Conservation (phyloP, 2,329 filamentous ascomycete species). For the Colletotrichum musicola region DNA sequence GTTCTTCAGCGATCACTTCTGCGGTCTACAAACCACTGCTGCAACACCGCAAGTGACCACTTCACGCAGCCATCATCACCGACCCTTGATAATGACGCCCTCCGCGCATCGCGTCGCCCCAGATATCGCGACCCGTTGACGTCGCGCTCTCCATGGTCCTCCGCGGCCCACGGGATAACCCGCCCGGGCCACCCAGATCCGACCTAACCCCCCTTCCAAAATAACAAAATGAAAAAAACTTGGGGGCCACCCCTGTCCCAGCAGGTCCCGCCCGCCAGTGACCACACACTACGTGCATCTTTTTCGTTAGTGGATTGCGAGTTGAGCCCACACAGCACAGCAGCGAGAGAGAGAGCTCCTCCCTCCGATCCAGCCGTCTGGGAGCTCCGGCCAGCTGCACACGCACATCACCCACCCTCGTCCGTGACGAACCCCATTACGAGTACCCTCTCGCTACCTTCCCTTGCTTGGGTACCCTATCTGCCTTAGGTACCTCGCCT, state of each 20-base stretch:
- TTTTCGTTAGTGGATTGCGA: conserved; percentile 34
- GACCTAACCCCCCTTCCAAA: conserved; percentile 13
- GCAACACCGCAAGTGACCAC: background rate
- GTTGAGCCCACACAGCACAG: background rate
- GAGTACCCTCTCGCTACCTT: conserved; percentile 12
- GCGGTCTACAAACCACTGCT: background rate
- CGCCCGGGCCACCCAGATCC: conserved; percentile 30
- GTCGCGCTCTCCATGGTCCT: conserved; percentile 28
- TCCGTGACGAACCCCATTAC: conserved; percentile 37
- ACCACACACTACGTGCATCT: conserved; percentile 19
- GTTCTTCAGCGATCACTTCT: background rate
- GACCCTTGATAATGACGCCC: background rate
- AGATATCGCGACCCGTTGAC: conserved; percentile 24
- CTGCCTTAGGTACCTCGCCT: background rate
- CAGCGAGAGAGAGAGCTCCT: conserved; percentile 25
- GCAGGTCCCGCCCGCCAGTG: conserved; percentile 23
- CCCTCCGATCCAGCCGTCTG: conserved; percentile 21
- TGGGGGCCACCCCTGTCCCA: conserved; percentile 36
- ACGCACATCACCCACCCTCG: conserved; percentile 29
- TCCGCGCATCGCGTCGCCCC: conserved; percentile 25
- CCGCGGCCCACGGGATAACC: conserved; percentile 36
- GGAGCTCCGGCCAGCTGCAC: conserved; percentile 37
- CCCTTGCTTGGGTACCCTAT: too few species aligned
- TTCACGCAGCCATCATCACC: background rate
- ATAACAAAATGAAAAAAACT: conserved; percentile 10